Percentiles rank a stretch among this genome's conserved stretches.
Evolutionary conservation across 768 basidiomycete genomes (phyloP).

Genomic region (Phlebiopsis flavidoalba): DNA sequence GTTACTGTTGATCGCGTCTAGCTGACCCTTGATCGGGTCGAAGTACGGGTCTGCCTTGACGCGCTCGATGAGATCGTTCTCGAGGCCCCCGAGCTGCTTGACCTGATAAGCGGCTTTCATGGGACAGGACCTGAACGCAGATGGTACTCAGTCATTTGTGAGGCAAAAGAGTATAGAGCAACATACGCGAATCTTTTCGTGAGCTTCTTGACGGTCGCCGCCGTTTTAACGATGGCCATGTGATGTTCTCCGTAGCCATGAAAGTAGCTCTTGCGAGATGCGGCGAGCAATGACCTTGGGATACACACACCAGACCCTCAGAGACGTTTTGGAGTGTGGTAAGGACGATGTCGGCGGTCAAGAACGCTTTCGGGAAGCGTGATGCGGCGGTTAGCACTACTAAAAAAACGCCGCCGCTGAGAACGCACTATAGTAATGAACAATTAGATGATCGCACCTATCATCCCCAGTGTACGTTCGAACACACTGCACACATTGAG

Average conservation of each 20-base stretch:
- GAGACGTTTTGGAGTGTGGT: slow-evolving; percentile 95
- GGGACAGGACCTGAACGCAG: slow-evolving; percentile 68
- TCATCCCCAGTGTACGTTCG: slow-evolving; percentile 97
- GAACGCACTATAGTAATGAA: background rate
- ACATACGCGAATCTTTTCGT: slow-evolving; percentile 86
- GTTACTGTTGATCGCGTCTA: slow-evolving; percentile 61
- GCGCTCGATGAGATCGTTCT: slow-evolving; percentile 94
- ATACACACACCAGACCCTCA: slow-evolving; percentile 98
- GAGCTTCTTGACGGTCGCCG: slow-evolving; percentile 94
- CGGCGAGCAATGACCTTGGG: slow-evolving; percentile 91
- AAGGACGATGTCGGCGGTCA: slow-evolving; percentile 94
- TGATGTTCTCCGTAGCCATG: slow-evolving; percentile 99
- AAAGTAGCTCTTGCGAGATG: slow-evolving; percentile 92
- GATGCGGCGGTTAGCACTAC: slow-evolving; percentile 94
- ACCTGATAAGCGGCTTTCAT: slow-evolving; percentile 93
- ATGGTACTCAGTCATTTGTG: background rate
- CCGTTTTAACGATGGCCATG: slow-evolving; percentile 97
- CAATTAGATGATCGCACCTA: slow-evolving; percentile 41
- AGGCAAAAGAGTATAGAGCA: slow-evolving; percentile 1
- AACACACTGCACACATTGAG: slow-evolving; percentile 94
- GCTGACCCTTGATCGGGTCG: slow-evolving; percentile 73
- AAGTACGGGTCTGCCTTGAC: slow-evolving; percentile 83
- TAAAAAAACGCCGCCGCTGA: background rate
- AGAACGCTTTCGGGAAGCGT: slow-evolving; percentile 95
- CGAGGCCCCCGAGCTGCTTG: slow-evolving; percentile 85